These are phyloP conservation scores for Botrytis paeoniae DNA, from an alignment of 2,329 filamentous ascomycete species.

Conservation along the genomic window DNA sequence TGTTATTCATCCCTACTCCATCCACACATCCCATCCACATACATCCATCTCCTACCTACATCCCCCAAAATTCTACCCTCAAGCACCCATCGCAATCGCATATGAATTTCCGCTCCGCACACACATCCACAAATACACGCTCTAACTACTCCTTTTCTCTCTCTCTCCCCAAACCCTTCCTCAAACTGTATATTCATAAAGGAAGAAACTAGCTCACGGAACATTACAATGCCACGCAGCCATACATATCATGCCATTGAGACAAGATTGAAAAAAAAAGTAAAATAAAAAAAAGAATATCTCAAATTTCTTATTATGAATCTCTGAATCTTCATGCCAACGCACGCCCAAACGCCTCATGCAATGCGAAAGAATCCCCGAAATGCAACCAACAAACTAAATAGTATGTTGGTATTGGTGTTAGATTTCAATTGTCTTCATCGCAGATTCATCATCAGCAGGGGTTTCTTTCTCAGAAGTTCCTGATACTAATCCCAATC, in stretches of 20 bases:
- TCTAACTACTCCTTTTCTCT: not conserved
- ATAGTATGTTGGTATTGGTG: slow-evolving; percentile 6
- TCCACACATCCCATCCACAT: not conserved
- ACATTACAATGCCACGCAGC: not conserved
- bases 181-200: slow-evolving; percentile 10
- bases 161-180: not conserved
- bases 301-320: slow-evolving; percentile 15
- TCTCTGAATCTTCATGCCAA: slow-evolving; percentile 9
- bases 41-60: not conserved
- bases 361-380: slow-evolving; percentile 14
- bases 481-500: slow-evolving; percentile 29
- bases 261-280: not conserved
- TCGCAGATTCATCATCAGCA: slow-evolving; percentile 38
- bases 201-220: not conserved
- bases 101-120: not conserved
- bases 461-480: slow-evolving; percentile 31
- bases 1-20: not conserved
- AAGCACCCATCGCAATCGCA: not conserved
- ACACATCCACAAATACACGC: not conserved
- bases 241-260: slow-evolving; percentile 3
- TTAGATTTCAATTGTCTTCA: slow-evolving; percentile 41
- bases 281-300: not conserved
- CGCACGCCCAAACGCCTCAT: slow-evolving; percentile 15
- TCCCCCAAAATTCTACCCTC: not conserved
- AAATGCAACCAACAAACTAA: slow-evolving; percentile 13